Base-by-base conservation (phyloP, 2,329 filamentous ascomycete genomes). In the Penicillium sp. region DNA sequence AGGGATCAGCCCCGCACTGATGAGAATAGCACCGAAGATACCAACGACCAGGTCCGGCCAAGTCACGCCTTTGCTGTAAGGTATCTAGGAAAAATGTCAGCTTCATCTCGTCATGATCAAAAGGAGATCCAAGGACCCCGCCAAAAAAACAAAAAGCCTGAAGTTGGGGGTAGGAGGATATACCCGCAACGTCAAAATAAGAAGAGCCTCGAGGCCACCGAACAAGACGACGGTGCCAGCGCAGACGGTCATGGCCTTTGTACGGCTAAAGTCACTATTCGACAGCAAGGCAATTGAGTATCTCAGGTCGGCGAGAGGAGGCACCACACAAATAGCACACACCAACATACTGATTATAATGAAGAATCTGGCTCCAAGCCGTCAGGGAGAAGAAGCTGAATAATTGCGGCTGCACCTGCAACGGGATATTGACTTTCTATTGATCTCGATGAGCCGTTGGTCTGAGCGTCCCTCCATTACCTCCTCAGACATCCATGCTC, bases 171-270 rank as follows among this genome's bases (percentile, higher is more conserved):
- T 29, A 5, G 35, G 2, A 42, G 9, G 7, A 58, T 69, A 46
- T 66, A 81, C 79, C 52, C 73, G 70, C 18, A 85, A 63, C 0
- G 76, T 78, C 11, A 85, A 54, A 49, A 85, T 78, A 26, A 85
- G 66, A 11, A 79, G 70, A 1, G 73, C 67, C 59, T 85, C 78
- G 13, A 79, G 60, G 0, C 77, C 76, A 1, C 70, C 81, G 55
- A 81, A 81, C 4, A 71, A 46, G 2, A 62, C 53, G 3, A 68
- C 70, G 1, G 73, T 68, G 1, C 55, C 62, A 0, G 76, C 33
- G 1, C 71, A 76, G 1, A 74, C 38, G 0, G 71, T 33, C 1
- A 67, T 61, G 1, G 76, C 75, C 48, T 74, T 80, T 71, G 73
- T 74, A 2, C 69, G 68, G 40, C 73, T 77, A 50, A 57, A 54